Percentiles rank a stretch among this genome's conserved stretches.
These are phyloP conservation scores for Pythium plurisporium DNA, from an alignment of 352 stramenopile species.

Conservation along the genomic window DNA sequence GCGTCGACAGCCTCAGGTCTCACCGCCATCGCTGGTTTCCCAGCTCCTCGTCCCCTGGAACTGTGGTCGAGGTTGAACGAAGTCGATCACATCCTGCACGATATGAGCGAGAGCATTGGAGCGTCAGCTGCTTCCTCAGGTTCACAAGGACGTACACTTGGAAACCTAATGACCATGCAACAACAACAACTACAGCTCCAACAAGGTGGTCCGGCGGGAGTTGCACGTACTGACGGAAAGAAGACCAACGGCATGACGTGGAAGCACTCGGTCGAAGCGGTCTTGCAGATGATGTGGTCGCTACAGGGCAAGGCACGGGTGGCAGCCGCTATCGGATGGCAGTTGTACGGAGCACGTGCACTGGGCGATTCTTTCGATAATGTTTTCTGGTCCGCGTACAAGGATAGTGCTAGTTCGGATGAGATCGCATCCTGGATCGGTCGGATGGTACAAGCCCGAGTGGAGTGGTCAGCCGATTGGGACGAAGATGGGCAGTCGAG, in stretches of 20 bases:
- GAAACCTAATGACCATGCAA: conserved; percentile 23
- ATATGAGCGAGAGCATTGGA: conserved; percentile 13
- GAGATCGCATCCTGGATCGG: conserved; percentile 54
- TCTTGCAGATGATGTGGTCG: conserved; percentile 61
- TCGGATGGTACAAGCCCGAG: conserved; percentile 30
- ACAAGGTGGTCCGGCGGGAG: conserved; percentile 3
- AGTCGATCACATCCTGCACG: conserved; percentile 4
- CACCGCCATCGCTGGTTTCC: conserved; percentile 7
- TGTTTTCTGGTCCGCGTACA: conserved; percentile 50
- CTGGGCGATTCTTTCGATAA: conserved; percentile 44
- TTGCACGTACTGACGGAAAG: conserved; percentile 1
- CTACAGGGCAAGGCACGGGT: conserved; percentile 59
- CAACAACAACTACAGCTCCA: conserved; percentile 19
- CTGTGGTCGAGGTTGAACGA: conserved; percentile 19
- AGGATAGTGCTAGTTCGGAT: conserved; percentile 37
- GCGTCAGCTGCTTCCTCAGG: background rate
- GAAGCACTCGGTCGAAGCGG: conserved; percentile 47
- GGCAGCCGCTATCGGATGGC: conserved; percentile 40
- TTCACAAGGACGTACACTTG: conserved; percentile 10
- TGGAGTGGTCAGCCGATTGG: conserved; percentile 6
- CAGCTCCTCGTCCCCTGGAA: conserved; percentile 17
- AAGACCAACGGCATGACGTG: conserved; percentile 39
- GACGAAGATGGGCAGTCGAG: background rate
- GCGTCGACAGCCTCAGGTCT: background rate
- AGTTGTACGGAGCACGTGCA: conserved; percentile 42